These are phyloP conservation scores for Acmispon strigosus DNA, from an alignment of 306 rosid species.

Conservation along the genomic window DNA sequence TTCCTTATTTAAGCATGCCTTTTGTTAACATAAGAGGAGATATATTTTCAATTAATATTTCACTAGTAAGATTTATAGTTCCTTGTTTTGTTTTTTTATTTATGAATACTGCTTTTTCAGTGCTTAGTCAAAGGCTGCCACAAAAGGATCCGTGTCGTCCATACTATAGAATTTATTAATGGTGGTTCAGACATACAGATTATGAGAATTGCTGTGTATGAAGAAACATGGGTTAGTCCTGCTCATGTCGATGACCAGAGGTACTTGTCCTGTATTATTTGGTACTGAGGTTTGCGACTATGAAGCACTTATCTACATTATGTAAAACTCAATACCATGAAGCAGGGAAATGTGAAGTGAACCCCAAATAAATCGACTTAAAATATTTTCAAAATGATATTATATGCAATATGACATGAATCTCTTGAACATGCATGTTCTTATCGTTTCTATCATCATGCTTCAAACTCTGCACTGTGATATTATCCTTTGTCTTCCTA, in stretches of 20 bases:
- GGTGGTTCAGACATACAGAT: constrained; percentile 91
- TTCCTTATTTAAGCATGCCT: neutral
- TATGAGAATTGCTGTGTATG: constrained; percentile 80
- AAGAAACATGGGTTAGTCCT: constrained; percentile 89
- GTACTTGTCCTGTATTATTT: constrained; percentile 35
- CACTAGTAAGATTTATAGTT: neutral
- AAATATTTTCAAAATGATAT: neutral
- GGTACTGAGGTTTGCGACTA: neutral
- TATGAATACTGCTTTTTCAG: constrained; percentile 28
- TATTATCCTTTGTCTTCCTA: neutral
- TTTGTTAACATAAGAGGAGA: neutral
- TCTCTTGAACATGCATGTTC: neutral
- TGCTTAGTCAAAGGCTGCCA: constrained; percentile 97
- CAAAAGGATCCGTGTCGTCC: constrained; percentile 80
- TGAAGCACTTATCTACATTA: neutral
- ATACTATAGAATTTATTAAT: constrained; percentile 72
- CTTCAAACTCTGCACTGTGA: neutral
- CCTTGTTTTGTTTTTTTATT: neutral
- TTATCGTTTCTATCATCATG: neutral
- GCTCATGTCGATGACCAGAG: constrained; percentile 46
- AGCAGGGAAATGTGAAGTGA: neutral
- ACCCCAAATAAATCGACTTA: neutral
- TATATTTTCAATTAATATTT: neutral
- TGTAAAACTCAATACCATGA: neutral
- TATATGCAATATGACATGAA: neutral